These are phyloP conservation scores for Phytophthora citrophthora DNA, from an alignment of 352 stramenopile species.

Conservation along the genomic window DNA sequence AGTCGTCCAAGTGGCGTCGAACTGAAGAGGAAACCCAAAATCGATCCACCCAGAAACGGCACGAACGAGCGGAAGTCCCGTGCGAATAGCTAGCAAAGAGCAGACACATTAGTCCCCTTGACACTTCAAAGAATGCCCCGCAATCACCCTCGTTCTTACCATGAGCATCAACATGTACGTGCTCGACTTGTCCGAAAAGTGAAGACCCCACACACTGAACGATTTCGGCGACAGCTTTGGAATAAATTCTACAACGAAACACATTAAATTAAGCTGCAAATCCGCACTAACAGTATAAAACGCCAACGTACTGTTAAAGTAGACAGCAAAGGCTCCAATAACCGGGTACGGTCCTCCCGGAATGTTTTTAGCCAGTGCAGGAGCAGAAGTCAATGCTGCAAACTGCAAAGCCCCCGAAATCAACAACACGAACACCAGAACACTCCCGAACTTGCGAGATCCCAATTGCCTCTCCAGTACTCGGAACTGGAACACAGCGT, in stretches of 20 bases:
- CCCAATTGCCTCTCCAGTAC: slow-evolving; percentile 85
- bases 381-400: slow-evolving; percentile 48
- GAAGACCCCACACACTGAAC: slow-evolving; percentile 49
- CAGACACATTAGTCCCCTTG: slow-evolving; percentile 6
- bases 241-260: slow-evolving; percentile 61
- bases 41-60: slow-evolving; percentile 63
- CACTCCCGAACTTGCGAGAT: slow-evolving; percentile 86
- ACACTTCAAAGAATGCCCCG: background rate
- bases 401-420: slow-evolving; percentile 58
- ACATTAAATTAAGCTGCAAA: background rate
- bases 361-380: slow-evolving; percentile 46
- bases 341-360: slow-evolving; percentile 73
- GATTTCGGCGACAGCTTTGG: slow-evolving; percentile 72
- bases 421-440: slow-evolving; percentile 68
- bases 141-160: slow-evolving; percentile 43
- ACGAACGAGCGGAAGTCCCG: slow-evolving; percentile 60
- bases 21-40: slow-evolving; percentile 73
- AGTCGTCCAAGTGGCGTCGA: slow-evolving; percentile 73
- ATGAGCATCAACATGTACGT: slow-evolving; percentile 63
- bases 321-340: slow-evolving; percentile 75
- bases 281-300: too few relatives aligned
- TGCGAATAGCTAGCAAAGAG: slow-evolving; percentile 58
- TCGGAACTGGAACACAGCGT: slow-evolving; percentile 88
- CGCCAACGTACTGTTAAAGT: slow-evolving; percentile 53
- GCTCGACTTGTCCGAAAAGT: slow-evolving; percentile 84